Base-by-base conservation (phyloP, 768 basidiomycete genomes). In the Agaricus subrufescens region DNA sequence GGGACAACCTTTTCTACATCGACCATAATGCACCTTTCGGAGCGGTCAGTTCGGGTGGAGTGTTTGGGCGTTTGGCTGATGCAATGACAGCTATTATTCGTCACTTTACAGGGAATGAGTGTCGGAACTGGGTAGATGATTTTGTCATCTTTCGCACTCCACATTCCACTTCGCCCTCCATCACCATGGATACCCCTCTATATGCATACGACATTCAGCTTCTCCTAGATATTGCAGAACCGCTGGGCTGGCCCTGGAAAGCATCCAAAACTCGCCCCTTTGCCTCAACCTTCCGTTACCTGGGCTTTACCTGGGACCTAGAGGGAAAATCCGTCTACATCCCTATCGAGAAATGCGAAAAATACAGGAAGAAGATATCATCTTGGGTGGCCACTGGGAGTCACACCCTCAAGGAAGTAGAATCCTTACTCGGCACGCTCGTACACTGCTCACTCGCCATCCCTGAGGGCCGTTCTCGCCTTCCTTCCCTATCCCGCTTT, bases 101-200 rank as follows among this genome's bases (percentile, higher is more conserved):
- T 11, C 42, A 52, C 8, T 30, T 37, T 2, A 69, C 69, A 4
- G 61, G 67, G 38, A 31, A 56, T 1, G 58, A 55, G 2, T 55
- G 71, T 11, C 14, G 44, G 19, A 75, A 75, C 55, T 76, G 75
- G 74, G 73, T 75, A 0, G 71, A 76, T 63, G 66, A 76, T 46
- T 73, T 75, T 52, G 49, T 72, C 3, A 65, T 67, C 2, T 59
- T 72, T 11, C 61, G 62, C 0, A 54, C 61, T 0, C 68, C 68
- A 2, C 19, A 19, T 19, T 19, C 19, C 19, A 19, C 19, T 19
- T 27, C 52, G 37, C 57, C 67, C 29, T 37, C 57, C 0, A 67
- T 63, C 63, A 58, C 65, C 3, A 65, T 70, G 52, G 62, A 50
- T 12, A 19, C 19, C 19, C 19, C 19, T 19, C 19, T 19, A 19